Conservation (phyloP, 176 grass and related monocot genomes). For the sorghum (Sorghum bicolor) region Sorghum_bicolor_NCBIv3 NC_012872.2:7144001-7144500, state of each 20-base stretch:
- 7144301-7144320: neutral
- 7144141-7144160: neutral
- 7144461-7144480: too few species aligned
- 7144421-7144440: too few species aligned
- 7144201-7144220: neutral
- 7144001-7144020: neutral
- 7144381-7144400: too few species aligned
- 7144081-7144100: neutral
- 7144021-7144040: neutral
- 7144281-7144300: constrained; percentile 27
- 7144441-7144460: too few species aligned
- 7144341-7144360: too few species aligned
- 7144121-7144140: neutral
- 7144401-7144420: too few species aligned
- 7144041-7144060: neutral
- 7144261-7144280: neutral
- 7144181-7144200: neutral
- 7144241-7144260: neutral
- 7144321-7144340: too few species aligned
- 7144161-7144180: neutral
- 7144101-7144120: neutral
- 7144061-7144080: neutral
- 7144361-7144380: too few species aligned
- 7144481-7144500: neutral
- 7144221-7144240: neutral